Evolutionary conservation across 495 filamentous ascomycete genomes (phyloP), one percentile per base, ranked within the genome.

Genomic region (Aspergillus taichungensis): DNA sequence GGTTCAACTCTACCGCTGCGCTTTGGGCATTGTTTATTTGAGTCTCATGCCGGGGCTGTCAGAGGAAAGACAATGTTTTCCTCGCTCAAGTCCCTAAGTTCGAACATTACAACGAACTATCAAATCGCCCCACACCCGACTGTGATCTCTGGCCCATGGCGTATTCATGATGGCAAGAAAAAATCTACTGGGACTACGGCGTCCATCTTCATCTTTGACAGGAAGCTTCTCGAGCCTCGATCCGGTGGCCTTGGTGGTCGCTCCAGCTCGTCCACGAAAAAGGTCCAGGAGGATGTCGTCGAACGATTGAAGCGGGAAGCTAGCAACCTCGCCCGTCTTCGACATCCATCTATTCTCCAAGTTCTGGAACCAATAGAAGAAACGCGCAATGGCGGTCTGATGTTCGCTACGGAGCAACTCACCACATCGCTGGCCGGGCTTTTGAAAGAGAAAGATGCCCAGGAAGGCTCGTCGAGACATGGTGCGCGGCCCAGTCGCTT

Each of bases 281-380:
- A 80, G 47, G 74, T 82, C 8, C 80, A 88, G 42, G 91, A 95
- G 40, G 89, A 95, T 66, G 87, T 92, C 10, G 73, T 94, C 30
- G 92, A 95, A 56, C 75, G 90, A 41, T 65, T 98, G 38, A 94
- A 88, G 67, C 88, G 87, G 53, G 92, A 95, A 64, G 91, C 89
- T 2, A 84, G 84, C 46, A 84, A 84, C 42, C 78, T 98, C 9
- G 88, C 92, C 24, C 75, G 84, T 29, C 67, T 98, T 48, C 78
- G 92, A 5, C 92, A 98, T 60, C 92, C 92, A 2, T 88, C 83
- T 53, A 79, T 98, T 31, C 73, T 98, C 14, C 94, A 98, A 56
- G 79, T 98, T 11, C 81, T 87, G 33, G 92, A 98, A 63, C 92
- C 94, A 3, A 85, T 98, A 9, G 92, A 98, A 59, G 94, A 98